These are phyloP conservation scores for Phytopythium aichiense DNA, from an alignment of 352 stramenopile genomes.

Conservation along the genomic window DNA sequence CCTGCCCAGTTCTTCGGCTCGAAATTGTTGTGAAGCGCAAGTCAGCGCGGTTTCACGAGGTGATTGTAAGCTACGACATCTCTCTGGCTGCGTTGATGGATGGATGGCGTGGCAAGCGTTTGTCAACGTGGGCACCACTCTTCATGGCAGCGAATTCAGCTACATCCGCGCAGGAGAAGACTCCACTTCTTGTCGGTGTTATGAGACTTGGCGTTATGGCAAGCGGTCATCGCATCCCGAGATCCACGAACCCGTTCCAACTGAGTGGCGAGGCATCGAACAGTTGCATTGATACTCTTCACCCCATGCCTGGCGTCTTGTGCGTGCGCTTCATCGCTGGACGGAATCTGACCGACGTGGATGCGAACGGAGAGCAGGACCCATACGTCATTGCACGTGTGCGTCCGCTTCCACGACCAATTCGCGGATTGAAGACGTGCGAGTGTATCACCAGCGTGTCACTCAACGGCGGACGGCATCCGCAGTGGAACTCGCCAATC, in stretches of 20 bases:
- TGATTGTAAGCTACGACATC: constrained; percentile 15
- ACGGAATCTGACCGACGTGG: constrained; percentile 41
- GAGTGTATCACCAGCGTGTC: constrained; percentile 39
- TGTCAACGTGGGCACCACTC: constrained; percentile 15
- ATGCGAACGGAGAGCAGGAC: constrained; percentile 47
- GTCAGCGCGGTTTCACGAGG: constrained; percentile 22
- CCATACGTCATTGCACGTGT: constrained; percentile 34
- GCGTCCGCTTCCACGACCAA: constrained; percentile 11
- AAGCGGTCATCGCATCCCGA: not conserved
- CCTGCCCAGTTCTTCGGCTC: constrained; percentile 29
- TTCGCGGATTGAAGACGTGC: constrained; percentile 1
- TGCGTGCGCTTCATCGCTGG: constrained; percentile 38
- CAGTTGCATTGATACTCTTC: not conserved
- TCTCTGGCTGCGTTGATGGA: constrained; percentile 18
- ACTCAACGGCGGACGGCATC: constrained; percentile 44
- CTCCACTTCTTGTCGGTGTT: not conserved
- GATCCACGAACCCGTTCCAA: not conserved
- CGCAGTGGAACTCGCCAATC: constrained; percentile 41
- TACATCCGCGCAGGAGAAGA: not conserved
- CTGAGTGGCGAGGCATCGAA: not conserved
- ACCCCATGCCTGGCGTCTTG: constrained; percentile 21
- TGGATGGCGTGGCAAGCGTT: not conserved
- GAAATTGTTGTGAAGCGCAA: constrained; percentile 26
- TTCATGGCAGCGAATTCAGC: not conserved
- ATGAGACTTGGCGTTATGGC: not conserved